Evolutionary conservation across 495 filamentous ascomycete genomes (phyloP).

Genomic region (Tuber microsphaerosporum): DNA sequence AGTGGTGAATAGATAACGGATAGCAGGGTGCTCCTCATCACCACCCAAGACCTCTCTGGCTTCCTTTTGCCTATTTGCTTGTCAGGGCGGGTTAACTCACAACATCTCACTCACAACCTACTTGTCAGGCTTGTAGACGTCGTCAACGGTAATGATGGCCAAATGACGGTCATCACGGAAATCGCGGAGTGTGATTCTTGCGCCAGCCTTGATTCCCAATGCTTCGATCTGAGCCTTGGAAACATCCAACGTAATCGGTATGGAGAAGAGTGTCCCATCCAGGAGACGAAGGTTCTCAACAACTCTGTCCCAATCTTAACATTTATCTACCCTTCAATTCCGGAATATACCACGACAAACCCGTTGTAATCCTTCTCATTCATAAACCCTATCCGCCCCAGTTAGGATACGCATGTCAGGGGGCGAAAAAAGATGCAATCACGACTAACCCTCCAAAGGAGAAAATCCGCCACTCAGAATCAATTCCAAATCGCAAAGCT

Average conservation of each 20-base stretch:
- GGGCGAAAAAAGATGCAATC: constrained; percentile 18
- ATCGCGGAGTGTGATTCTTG: constrained; percentile 80
- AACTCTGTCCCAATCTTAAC: constrained; percentile 53
- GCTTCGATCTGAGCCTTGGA: constrained; percentile 64
- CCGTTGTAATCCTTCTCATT: constrained; percentile 91
- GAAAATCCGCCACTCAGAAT: constrained; percentile 96
- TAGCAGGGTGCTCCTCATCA: constrained; percentile 84
- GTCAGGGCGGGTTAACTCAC: constrained; percentile 43
- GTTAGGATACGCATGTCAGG: constrained; percentile 14
- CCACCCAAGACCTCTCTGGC: constrained; percentile 92
- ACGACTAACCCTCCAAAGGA: constrained; percentile 77
- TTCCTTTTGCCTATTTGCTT: constrained; percentile 61
- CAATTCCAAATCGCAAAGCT: constrained; percentile 94
- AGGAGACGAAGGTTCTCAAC: constrained; percentile 77
- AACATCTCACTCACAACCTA: constrained; percentile 47
- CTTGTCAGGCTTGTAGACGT: constrained; percentile 96
- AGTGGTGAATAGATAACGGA: constrained; percentile 75
- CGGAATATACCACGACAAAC: constrained; percentile 48
- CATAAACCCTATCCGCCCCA: constrained; percentile 57
- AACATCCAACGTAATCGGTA: constrained; percentile 91
- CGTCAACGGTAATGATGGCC: constrained; percentile 90
- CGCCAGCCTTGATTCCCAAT: constrained; percentile 64
- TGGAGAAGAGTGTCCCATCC: constrained; percentile 88
- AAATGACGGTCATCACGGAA: constrained; percentile 93
- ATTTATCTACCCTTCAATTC: not conserved